Conservation (phyloP, 2,329 filamentous ascomycete genomes). For the Tolypocladium guangdongense region DNA sequence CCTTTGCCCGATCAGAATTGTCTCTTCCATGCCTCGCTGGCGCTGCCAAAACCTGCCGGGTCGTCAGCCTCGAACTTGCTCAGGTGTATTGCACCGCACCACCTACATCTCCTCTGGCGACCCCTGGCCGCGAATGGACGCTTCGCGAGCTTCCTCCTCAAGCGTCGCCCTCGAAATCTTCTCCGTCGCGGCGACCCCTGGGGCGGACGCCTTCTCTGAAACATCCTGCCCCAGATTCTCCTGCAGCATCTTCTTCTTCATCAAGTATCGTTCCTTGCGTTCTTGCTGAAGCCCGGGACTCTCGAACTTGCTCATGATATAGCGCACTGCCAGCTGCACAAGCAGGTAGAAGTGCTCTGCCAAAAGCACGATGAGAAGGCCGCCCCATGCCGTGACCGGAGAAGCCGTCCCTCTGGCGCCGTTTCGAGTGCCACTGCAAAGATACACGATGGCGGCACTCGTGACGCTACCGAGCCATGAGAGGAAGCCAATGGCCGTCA, state of each 20-base stretch:
- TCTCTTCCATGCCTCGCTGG: slow-evolving; percentile 47
- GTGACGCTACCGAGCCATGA: slow-evolving; percentile 89
- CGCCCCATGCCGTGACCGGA: slow-evolving; percentile 66
- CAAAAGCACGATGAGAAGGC: slow-evolving; percentile 73
- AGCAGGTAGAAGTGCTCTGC: slow-evolving; percentile 86
- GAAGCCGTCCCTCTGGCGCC: slow-evolving; percentile 56
- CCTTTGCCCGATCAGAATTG: slow-evolving; percentile 42
- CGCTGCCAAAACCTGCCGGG: slow-evolving; percentile 46
- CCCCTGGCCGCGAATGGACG: slow-evolving; percentile 37
- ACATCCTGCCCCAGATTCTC: slow-evolving; percentile 54
- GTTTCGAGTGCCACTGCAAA: slow-evolving; percentile 64
- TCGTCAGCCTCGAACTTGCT: slow-evolving; percentile 1
- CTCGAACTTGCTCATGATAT: slow-evolving; percentile 69
- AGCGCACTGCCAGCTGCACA: slow-evolving; percentile 60
- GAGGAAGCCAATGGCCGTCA: slow-evolving; percentile 77
- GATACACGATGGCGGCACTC: slow-evolving; percentile 75
- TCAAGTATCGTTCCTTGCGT: slow-evolving; percentile 65
- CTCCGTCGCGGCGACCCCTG: slow-evolving; percentile 39
- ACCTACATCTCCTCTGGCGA: slow-evolving; percentile 40
- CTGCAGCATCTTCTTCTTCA: slow-evolving; percentile 70
- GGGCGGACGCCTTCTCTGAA: slow-evolving; percentile 34
- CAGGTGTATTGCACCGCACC: background rate
- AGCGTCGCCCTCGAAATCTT: slow-evolving; percentile 54
- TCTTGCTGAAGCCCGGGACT: slow-evolving; percentile 80
- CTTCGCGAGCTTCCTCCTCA: slow-evolving; percentile 49